These are phyloP conservation scores for Xerocomus potaroensis DNA, from an alignment of 768 basidiomycete species.

Conservation along the genomic window DNA sequence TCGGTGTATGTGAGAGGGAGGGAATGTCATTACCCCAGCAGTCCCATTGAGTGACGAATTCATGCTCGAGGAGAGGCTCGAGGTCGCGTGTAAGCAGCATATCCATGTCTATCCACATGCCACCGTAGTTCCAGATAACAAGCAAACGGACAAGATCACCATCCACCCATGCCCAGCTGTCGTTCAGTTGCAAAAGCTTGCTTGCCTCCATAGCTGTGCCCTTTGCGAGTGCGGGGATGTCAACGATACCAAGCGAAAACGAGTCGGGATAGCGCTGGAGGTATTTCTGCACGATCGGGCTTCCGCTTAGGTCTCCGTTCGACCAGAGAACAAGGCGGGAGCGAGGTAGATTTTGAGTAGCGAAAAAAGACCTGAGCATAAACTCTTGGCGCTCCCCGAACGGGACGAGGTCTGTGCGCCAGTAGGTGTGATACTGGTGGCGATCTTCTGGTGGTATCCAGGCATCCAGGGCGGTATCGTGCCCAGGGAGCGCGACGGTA, in stretches of 20 bases:
- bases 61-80: constrained; percentile 81
- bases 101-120: constrained; percentile 98
- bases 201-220: constrained; percentile 76
- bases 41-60: constrained; percentile 98
- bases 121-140: constrained; percentile 84
- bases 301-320: constrained; percentile 65
- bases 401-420: constrained; percentile 80
- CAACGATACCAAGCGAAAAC: constrained; percentile 63
- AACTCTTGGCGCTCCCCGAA: constrained; percentile 81
- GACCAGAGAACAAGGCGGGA: constrained; percentile 89
- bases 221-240: constrained; percentile 61
- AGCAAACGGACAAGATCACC: constrained; percentile 89
- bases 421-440: constrained; percentile 86
- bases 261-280: constrained; percentile 60
- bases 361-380: constrained; percentile 90
- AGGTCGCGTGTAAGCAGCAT: constrained; percentile 85
- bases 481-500: constrained; percentile 48
- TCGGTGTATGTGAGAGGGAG: background rate
- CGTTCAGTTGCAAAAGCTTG: constrained; percentile 53
- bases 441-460: constrained; percentile 40
- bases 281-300: constrained; percentile 58
- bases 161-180: constrained; percentile 88
- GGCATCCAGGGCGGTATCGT: background rate
- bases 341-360: constrained; percentile 70
- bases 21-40: constrained; percentile 70